These are phyloP conservation scores for Neophaeococcomyces mojaviensis DNA, from an alignment of 2,329 filamentous ascomycete species.

Conservation along the genomic window DNA sequence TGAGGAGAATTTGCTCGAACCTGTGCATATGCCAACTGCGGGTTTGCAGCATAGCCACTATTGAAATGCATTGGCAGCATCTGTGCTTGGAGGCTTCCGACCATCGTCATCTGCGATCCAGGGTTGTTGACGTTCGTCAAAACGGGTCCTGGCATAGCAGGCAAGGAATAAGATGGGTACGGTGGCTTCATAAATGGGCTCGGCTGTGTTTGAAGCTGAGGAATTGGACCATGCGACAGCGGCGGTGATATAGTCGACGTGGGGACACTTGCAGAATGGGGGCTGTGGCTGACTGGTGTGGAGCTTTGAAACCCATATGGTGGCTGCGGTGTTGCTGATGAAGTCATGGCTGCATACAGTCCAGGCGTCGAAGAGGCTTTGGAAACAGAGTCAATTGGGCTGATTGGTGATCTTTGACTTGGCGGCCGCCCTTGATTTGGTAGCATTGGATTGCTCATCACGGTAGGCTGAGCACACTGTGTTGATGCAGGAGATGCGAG, in stretches of 20 bases:
- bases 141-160: constrained; percentile 59
- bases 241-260: constrained; percentile 50
- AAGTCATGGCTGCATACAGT: constrained; percentile 40
- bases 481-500: constrained; percentile 27
- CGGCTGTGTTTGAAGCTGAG: constrained; percentile 12
- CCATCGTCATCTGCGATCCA: constrained; percentile 62
- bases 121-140: constrained; percentile 74
- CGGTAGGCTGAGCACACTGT: constrained; percentile 18
- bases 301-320: constrained; percentile 39
- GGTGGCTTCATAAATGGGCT: constrained; percentile 35
- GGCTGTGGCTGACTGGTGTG: constrained; percentile 44
- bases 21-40: constrained; percentile 54
- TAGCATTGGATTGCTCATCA: constrained; percentile 2
- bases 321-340: constrained; percentile 43
- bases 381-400: constrained; percentile 13
- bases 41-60: constrained; percentile 51
- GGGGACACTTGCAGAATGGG: constrained; percentile 34
- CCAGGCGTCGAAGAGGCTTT: constrained; percentile 52
- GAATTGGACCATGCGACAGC: constrained; percentile 32
- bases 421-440: constrained; percentile 11
- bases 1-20: constrained; percentile 46
- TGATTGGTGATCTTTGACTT: constrained; percentile 19
- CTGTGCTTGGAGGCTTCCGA: constrained; percentile 51
- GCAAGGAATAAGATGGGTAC: constrained; percentile 49
- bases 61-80: constrained; percentile 52